phyloP scores from a whole-genome alignment of 352 stramenopile genomes.

The Phytophthora podocarpi region DNA sequence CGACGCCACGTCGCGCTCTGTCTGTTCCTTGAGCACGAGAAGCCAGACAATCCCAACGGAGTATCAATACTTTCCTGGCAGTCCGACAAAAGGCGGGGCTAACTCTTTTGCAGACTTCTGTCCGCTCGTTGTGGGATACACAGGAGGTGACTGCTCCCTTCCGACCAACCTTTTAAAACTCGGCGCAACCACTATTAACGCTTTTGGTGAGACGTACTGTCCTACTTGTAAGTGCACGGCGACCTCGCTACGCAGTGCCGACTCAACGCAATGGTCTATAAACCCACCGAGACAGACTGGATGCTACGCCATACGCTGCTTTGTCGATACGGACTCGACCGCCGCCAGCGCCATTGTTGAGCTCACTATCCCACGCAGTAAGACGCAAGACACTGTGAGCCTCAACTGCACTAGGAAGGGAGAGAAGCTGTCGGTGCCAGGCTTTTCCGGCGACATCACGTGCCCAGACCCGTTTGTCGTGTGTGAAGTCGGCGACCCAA shows the following conservation, averaged over 20 bases:
- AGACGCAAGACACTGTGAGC: constrained; percentile 20
- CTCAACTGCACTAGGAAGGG: constrained; percentile 56
- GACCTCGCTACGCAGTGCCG: constrained; percentile 56
- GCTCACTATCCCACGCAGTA: constrained; percentile 41
- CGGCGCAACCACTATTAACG: constrained; percentile 51
- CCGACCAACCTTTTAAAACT: constrained; percentile 49
- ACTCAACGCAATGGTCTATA: constrained; percentile 59
- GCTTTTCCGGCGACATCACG: constrained; percentile 58
- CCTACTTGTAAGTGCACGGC: constrained; percentile 67
- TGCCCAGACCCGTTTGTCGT: constrained; percentile 71
- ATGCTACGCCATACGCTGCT: constrained; percentile 68
- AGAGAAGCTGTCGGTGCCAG: constrained; percentile 39
- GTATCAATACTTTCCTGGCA: constrained; percentile 65
- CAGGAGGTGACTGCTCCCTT: constrained; percentile 55
- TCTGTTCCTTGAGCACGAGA: constrained; percentile 48
- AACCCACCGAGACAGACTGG: constrained; percentile 52
- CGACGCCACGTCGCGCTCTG: constrained; percentile 60
- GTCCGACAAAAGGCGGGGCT: constrained; percentile 43
- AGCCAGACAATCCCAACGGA: constrained; percentile 41
- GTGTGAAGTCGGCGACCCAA: constrained; percentile 34
- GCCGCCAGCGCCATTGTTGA: constrained; percentile 28
- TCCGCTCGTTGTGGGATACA: constrained; percentile 64
- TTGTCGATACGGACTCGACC: constrained; percentile 15
- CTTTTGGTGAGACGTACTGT: constrained; percentile 76
- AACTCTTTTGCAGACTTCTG: constrained; percentile 74